These are phyloP conservation scores for Larix kaempferi DNA, from an alignment of 75 land plant species.

Conservation along the genomic window DNA sequence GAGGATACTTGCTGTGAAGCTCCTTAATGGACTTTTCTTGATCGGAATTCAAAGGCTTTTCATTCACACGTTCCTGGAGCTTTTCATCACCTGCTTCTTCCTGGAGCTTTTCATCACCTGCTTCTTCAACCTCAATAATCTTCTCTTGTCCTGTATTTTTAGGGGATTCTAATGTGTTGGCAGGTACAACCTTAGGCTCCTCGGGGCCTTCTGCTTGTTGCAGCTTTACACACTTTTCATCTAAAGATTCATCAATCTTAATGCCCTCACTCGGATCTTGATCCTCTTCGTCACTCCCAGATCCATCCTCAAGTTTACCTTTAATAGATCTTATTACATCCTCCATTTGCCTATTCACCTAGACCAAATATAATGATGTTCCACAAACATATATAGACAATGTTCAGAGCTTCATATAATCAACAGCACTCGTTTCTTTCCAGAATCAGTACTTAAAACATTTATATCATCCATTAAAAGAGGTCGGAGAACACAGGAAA, in stretches of 20 bases:
- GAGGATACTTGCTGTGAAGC: constrained; percentile 18
- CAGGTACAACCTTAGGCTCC: neutral
- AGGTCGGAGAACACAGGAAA: neutral
- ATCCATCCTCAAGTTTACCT: constrained; percentile 13
- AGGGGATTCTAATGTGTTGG: neutral
- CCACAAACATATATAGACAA: neutral
- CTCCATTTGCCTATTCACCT: constrained; percentile 48
- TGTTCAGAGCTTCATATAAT: too few species aligned
- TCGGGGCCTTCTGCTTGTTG: neutral
- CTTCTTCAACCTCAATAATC: neutral
- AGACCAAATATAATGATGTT: neutral
- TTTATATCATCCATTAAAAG: too few species aligned
- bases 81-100: too few species aligned
- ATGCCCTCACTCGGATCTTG: constrained; percentile 2
- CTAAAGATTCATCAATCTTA: neutral
- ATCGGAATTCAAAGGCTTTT: neutral
- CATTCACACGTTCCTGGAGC: neutral
- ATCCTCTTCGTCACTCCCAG: constrained; percentile 16
- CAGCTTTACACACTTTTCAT: neutral
- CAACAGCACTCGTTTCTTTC: too few species aligned
- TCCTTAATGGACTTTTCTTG: constrained; percentile 18
- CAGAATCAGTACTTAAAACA: too few species aligned
- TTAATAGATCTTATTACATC: constrained; percentile 39
- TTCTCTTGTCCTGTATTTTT: neutral
- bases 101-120: too few species aligned